Percentiles rank a stretch among this genome's conserved stretches.
phyloP scores from a whole-genome alignment of 768 basidiomycete species.

The Termitomyces sp. region DNA sequence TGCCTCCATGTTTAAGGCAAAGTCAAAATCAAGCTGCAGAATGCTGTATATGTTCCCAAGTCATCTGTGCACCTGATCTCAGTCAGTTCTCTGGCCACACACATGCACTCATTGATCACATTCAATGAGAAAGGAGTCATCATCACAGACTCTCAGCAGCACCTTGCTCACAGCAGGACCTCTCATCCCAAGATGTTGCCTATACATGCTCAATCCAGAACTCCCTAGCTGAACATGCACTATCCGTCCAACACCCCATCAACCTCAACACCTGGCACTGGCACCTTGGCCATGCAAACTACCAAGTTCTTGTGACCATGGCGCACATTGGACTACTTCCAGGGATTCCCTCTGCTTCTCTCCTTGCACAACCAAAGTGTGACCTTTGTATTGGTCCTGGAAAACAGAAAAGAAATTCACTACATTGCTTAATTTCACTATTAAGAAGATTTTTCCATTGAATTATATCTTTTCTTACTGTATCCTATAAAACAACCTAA shows the following conservation, averaged over 20 bases:
- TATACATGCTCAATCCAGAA: neutral
- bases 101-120: neutral
- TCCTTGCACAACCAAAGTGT: no score
- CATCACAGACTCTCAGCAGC: neutral
- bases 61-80: neutral
- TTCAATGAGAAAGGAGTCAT: neutral
- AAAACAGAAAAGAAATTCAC: no score
- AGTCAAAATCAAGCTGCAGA: neutral
- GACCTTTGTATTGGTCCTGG: no score
- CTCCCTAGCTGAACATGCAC: neutral
- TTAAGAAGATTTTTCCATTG: no score
- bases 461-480: no score
- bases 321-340: no score
- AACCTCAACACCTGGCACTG: no score
- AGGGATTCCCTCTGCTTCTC: no score
- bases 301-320: neutral
- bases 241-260: neutral
- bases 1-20: neutral
- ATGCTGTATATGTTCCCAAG: neutral
- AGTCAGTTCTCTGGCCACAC: neutral
- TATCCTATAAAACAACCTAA: no score
- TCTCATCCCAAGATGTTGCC: neutral
- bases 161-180: neutral
- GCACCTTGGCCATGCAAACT: no score
- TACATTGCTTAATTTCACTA: no score